Conservation (phyloP, 208 protist species). For the Vickermania spadyakhi region DNA sequence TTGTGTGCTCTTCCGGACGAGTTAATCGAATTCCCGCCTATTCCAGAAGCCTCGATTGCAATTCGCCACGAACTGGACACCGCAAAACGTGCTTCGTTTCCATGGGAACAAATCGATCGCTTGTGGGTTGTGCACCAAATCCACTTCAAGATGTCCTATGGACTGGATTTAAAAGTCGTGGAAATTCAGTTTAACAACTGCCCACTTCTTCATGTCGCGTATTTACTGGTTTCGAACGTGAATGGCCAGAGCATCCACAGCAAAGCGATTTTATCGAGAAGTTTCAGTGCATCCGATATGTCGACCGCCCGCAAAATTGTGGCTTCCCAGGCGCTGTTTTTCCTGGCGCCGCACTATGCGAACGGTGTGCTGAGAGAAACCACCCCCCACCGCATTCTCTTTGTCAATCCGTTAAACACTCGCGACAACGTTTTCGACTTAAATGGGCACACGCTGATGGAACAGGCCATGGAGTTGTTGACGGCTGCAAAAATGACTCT, state of each 20-base stretch:
- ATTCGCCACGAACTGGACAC: not conserved
- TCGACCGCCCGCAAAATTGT: not conserved
- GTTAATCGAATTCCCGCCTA: not conserved
- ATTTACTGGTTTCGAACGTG: not conserved
- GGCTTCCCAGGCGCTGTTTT: not conserved
- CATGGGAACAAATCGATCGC: not conserved
- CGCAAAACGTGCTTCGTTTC: not conserved
- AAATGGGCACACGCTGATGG: not conserved
- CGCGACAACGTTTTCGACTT: conserved; percentile 1
- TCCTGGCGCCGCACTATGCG: not conserved
- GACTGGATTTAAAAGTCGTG: not conserved
- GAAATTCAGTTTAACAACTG: not conserved
- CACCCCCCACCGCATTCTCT: not conserved
- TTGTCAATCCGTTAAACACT: not conserved
- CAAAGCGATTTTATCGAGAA: not conserved
- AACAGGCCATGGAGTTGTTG: not conserved
- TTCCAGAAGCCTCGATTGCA: not conserved
- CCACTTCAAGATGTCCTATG: not conserved
- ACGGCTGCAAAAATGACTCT: not conserved
- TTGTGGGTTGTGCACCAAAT: not conserved
- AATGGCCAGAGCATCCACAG: not conserved
- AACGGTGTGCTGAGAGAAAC: not conserved
- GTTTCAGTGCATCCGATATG: not conserved
- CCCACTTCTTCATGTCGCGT: not conserved
- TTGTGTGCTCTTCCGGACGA: not conserved